phyloP scores from a whole-genome alignment of 495 filamentous ascomycete species.

The Tuber magnatum region DNA sequence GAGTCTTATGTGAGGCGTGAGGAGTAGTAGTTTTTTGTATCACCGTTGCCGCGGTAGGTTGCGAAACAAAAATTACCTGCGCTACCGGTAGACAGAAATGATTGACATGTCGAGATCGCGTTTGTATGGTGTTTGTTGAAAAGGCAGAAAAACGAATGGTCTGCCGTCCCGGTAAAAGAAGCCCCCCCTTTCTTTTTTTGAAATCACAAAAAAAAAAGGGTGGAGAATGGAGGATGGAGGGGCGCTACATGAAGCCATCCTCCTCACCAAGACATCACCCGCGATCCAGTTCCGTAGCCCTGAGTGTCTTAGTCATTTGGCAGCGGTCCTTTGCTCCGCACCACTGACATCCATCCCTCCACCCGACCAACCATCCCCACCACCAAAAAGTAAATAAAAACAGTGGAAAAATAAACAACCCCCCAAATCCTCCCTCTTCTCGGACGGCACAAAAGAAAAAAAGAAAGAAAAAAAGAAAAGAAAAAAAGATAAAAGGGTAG shows the following conservation, averaged over 20 bases:
- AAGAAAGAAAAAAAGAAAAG: background rate
- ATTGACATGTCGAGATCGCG: background rate
- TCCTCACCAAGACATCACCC: background rate
- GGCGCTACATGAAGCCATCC: background rate
- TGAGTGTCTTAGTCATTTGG: background rate
- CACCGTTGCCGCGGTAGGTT: background rate
- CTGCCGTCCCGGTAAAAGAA: background rate
- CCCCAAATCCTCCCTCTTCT: background rate
- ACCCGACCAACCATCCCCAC: background rate
- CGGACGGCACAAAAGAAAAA: background rate
- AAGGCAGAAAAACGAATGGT: background rate
- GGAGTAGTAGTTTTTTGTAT: background rate
- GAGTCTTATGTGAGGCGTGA: background rate
- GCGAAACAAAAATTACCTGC: background rate
- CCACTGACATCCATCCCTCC: background rate
- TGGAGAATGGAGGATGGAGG: background rate
- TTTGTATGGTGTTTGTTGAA: background rate
- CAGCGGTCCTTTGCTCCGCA: background rate
- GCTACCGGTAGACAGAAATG: background rate
- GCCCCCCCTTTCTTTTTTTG: background rate
- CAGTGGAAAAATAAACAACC: background rate
- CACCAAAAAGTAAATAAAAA: conserved; percentile 2
- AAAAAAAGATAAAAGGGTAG: background rate
- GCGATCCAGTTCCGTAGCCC: background rate
- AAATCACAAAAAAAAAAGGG: background rate